phyloP scores from a whole-genome alignment of 148 eudicot genomes.

The Rhododendron kiyosumense region DNA sequence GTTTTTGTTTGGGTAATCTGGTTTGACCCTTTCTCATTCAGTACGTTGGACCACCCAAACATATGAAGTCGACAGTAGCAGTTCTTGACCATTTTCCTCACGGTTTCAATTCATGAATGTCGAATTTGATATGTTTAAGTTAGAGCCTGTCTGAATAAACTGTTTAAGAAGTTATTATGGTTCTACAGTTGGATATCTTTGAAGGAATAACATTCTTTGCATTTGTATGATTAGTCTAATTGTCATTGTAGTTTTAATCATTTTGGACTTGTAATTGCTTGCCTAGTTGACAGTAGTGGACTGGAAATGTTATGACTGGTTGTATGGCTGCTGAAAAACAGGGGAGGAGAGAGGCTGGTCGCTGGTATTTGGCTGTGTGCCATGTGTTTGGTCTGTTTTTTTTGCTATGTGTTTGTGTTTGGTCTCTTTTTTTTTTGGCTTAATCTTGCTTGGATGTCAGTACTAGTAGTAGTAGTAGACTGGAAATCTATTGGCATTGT shows the following conservation, averaged over 20 bases:
- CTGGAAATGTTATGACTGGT: no score
- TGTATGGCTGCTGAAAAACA: no score
- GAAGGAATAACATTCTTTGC: background rate
- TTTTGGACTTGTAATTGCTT: no score
- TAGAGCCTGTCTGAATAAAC: background rate
- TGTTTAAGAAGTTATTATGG: slow-evolving; percentile 1
- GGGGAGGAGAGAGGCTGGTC: no score
- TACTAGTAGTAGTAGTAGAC: no score
- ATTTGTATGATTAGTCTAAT: background rate
- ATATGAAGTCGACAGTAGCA: background rate
- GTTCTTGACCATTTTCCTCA: background rate
- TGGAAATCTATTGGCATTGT: no score
- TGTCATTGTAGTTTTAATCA: background rate
- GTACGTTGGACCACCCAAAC: background rate
- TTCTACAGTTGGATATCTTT: background rate
- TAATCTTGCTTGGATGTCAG: no score
- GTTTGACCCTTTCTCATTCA: background rate
- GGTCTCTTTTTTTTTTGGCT: no score
- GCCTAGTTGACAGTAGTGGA: no score
- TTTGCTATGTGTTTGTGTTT: no score
- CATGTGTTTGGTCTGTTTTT: no score
- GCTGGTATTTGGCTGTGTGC: no score
- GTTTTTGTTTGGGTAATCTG: background rate
- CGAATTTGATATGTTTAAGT: background rate
- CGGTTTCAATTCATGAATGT: background rate